phyloP scores from a whole-genome alignment of 1,284 basidiomycete species.

The Golubevia pallescens region DNA sequence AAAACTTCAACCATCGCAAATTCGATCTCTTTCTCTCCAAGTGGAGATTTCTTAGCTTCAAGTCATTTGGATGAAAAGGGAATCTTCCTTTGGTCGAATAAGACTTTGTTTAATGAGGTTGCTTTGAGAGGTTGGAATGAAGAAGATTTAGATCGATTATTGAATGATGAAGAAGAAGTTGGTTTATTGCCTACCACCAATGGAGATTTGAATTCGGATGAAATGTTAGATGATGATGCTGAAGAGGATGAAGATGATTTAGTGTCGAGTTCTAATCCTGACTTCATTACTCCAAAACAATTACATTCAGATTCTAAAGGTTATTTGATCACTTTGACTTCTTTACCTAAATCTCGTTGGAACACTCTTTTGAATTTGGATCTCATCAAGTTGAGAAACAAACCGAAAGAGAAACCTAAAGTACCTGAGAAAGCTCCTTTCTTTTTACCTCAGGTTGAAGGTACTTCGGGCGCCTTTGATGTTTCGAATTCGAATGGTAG shows the following conservation, averaged over 20 bases:
- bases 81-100: conserved; percentile 79
- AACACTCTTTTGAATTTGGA: conserved; percentile 95
- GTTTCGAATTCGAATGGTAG: too few species aligned
- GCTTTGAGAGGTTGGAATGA: too few species aligned
- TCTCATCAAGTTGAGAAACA: conserved; percentile 87
- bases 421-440: conserved; percentile 94
- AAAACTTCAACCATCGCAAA: conserved; percentile 86
- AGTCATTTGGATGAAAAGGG: conserved; percentile 92
- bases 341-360: conserved; percentile 91
- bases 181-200: too few species aligned
- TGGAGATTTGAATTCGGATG: neutral
- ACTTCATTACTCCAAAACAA: conserved; percentile 84
- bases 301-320: conserved; percentile 67
- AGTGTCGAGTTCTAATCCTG: conserved; percentile 58
- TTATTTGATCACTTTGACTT: conserved; percentile 77
- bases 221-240: neutral
- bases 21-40: conserved; percentile 88
- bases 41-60: conserved; percentile 93
- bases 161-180: too few species aligned
- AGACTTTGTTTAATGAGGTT: too few species aligned
- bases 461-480: neutral
- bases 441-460: conserved; percentile 71
- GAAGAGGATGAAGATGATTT: conserved; percentile 9
- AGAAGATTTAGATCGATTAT: too few species aligned
- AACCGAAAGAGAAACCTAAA: conserved; percentile 93